Conservation (phyloP, 306 rosid genomes). For the Quercus glauca region DNA sequence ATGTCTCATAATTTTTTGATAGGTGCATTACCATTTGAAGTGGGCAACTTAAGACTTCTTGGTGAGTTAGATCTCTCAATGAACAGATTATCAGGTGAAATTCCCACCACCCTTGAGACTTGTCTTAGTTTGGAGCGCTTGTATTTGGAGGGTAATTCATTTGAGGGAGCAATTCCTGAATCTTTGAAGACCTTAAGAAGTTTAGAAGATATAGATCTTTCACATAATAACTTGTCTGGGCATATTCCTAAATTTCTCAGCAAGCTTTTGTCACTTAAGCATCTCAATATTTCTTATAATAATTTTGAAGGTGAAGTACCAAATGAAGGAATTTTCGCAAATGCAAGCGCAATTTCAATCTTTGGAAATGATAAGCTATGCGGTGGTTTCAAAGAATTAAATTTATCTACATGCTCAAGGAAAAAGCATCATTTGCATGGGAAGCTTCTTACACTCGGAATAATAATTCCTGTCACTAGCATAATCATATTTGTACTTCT, state of each 20-base stretch:
- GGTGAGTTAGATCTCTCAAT: constrained; percentile 26
- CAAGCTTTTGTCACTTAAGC: constrained; percentile 14
- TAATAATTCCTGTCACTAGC: constrained; percentile 19
- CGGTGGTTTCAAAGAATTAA: constrained; percentile 32
- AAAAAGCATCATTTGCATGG: not conserved
- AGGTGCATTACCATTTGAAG: constrained; percentile 38
- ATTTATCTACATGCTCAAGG: constrained; percentile 24
- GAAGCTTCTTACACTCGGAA: constrained; percentile 13
- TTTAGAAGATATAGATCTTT: constrained; percentile 31
- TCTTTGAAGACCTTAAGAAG: constrained; percentile 34
- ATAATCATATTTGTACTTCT: constrained; percentile 14
- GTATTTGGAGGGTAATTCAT: constrained; percentile 35
- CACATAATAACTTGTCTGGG: constrained; percentile 34
- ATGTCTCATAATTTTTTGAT: constrained; percentile 33
- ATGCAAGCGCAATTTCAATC: constrained; percentile 21
- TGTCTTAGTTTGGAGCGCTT: constrained; percentile 30
- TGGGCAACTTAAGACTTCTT: constrained; percentile 25
- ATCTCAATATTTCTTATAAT: constrained; percentile 37
- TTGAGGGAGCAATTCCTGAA: constrained; percentile 36
- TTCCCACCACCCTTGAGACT: constrained; percentile 34
- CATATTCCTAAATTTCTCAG: constrained; percentile 36
- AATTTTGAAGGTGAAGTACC: constrained; percentile 38
- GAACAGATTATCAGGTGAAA: constrained; percentile 30
- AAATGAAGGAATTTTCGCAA: constrained; percentile 27
- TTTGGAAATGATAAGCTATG: constrained; percentile 33